Evolutionary conservation across 2,329 filamentous ascomycete species (phyloP).

Genomic region (Penicillium capsulatum): DNA sequence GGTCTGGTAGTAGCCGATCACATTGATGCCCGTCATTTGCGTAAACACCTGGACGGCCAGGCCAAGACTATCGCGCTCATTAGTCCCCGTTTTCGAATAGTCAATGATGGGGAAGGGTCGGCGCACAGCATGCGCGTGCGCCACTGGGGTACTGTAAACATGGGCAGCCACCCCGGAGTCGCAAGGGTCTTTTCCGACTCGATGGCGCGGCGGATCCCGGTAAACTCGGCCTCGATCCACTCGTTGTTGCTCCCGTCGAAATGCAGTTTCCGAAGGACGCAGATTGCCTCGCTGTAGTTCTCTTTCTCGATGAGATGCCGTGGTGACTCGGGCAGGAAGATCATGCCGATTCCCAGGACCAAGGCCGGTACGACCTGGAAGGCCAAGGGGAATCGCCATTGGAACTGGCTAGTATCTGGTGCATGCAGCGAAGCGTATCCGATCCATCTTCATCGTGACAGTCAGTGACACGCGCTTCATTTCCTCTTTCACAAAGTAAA

Average conservation of each 20-base stretch:
- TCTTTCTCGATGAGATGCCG: conserved; percentile 41
- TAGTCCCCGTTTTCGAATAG: background rate
- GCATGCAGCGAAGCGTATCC: conserved; percentile 47
- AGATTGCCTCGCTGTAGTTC: conserved; percentile 46
- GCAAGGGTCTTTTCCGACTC: conserved; percentile 55
- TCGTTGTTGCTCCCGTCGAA: conserved; percentile 53
- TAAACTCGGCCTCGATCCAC: conserved; percentile 47
- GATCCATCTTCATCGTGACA: conserved; percentile 44
- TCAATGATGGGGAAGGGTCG: background rate
- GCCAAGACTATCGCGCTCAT: conserved; percentile 42
- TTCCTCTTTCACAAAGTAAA: too few relatives aligned
- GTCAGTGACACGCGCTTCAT: too few relatives aligned
- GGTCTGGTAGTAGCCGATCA: conserved; percentile 42
- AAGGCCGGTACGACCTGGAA: conserved; percentile 42
- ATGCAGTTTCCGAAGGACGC: conserved; percentile 52
- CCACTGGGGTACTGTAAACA: conserved; percentile 45
- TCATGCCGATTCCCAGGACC: conserved; percentile 32
- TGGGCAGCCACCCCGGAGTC: conserved; percentile 39
- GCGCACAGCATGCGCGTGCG: conserved; percentile 54
- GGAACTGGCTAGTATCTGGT: conserved; percentile 28
- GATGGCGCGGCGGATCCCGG: conserved; percentile 47
- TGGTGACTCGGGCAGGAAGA: conserved; percentile 36
- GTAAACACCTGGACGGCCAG: conserved; percentile 62
- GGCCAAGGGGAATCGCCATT: conserved; percentile 35
- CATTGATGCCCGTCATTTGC: conserved; percentile 49